A percentile compares a stretch with the other conserved stretches of the same genome.
These are phyloP conservation scores for Tulasnella sp. DNA, from an alignment of 768 basidiomycete species.

Conservation along the genomic window DNA sequence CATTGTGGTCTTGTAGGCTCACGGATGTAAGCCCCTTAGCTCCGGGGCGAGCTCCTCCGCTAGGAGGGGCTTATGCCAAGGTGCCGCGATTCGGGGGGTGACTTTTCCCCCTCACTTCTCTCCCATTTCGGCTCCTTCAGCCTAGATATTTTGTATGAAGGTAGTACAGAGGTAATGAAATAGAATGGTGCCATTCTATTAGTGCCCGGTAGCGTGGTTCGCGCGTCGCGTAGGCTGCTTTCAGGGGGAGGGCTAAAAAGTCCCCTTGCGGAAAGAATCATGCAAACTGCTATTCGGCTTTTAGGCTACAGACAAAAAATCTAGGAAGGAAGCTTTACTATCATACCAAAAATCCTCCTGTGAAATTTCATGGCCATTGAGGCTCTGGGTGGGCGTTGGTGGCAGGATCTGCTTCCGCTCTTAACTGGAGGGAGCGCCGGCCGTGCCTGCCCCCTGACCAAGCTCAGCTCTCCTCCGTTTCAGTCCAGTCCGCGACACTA, in stretches of 20 bases:
- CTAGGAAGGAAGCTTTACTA: neutral
- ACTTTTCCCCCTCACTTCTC: constrained; percentile 20
- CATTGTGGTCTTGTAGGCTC: no score
- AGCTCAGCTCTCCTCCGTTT: neutral
- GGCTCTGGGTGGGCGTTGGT: neutral
- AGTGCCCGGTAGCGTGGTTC: neutral
- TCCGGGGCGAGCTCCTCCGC: neutral
- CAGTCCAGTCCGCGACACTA: constrained; percentile 19
- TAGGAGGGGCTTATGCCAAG: neutral
- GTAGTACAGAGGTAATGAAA: neutral
- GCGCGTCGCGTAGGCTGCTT: neutral
- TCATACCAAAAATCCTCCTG: neutral
- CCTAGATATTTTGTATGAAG: neutral
- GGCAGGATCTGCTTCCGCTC: neutral
- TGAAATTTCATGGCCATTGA: neutral
- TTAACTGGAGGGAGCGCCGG: neutral
- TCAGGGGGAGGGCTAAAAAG: neutral
- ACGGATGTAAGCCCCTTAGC: no score
- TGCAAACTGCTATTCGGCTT: neutral
- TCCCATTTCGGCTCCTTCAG: neutral
- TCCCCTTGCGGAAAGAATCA: neutral
- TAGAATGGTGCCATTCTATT: neutral
- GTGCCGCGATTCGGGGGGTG: neutral
- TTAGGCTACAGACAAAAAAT: neutral
- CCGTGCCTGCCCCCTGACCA: neutral